Evolutionary conservation across 2,329 filamentous ascomycete genomes (phyloP).

Genomic region (Hypoxylon sp.): DNA sequence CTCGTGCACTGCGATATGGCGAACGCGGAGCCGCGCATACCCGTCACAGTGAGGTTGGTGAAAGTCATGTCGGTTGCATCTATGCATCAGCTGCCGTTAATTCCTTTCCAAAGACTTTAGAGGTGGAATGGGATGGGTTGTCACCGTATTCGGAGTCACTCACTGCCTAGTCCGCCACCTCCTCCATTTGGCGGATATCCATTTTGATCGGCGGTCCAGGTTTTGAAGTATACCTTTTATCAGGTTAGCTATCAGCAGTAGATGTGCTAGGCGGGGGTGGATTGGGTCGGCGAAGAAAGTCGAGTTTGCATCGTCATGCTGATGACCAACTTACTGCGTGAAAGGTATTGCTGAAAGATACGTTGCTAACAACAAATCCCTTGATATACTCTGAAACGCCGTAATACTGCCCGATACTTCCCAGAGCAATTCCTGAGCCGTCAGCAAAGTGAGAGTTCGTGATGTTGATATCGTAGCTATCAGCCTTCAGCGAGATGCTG

Average conservation of each 20-base stretch:
- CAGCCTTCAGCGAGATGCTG: constrained; percentile 37
- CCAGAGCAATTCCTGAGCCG: constrained; percentile 55
- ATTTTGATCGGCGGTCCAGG: constrained; percentile 55
- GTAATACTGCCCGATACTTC: constrained; percentile 58
- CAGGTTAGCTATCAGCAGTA: not conserved
- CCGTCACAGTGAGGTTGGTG: constrained; percentile 18
- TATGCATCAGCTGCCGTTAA: not conserved
- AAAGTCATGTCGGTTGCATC: constrained; percentile 1
- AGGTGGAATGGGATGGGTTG: too few relatives aligned
- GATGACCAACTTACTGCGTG: constrained; percentile 9
- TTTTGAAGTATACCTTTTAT: constrained; percentile 53
- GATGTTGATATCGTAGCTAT: constrained; percentile 44
- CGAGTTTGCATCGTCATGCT: not conserved
- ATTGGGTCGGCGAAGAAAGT: not conserved
- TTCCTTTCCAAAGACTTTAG: too few relatives aligned
- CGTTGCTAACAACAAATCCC: constrained; percentile 50
- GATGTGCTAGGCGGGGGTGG: not conserved
- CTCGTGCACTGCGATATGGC: constrained; percentile 38
- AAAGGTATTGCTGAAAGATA: constrained; percentile 48
- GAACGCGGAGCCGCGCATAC: constrained; percentile 34
- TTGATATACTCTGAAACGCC: constrained; percentile 54
- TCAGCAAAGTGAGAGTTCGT: constrained; percentile 51
- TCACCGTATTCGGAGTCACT: constrained; percentile 18
- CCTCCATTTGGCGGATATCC: constrained; percentile 58
- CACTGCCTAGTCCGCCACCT: constrained; percentile 56